These are phyloP conservation scores for Nectriaceae sp. DNA, from an alignment of 2,329 filamentous ascomycete genomes.

Conservation along the genomic window DNA sequence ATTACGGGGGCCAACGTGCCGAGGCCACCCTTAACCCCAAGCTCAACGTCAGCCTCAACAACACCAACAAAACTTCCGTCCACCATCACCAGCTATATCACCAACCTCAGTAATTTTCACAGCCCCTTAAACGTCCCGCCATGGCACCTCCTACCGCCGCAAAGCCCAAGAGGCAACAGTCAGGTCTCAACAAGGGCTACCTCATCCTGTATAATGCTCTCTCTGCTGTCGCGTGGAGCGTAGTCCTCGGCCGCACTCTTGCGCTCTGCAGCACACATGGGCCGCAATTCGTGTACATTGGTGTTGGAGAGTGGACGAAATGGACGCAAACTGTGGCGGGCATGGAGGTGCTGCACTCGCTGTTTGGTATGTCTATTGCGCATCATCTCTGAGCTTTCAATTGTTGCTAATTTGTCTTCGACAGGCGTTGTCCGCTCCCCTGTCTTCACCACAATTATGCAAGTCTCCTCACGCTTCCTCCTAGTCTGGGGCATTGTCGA, in stretches of 20 bases:
- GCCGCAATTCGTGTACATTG: conserved; percentile 60
- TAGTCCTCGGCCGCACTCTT: conserved; percentile 70
- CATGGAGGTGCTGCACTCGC: conserved; percentile 81
- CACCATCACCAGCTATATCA: conserved; percentile 18
- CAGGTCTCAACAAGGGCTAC: conserved; percentile 61
- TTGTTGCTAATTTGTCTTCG: conserved; percentile 5
- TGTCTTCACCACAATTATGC: conserved; percentile 82
- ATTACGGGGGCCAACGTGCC: too few species aligned
- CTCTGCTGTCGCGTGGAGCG: conserved; percentile 76
- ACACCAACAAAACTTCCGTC: neutral
- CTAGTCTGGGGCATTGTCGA: conserved; percentile 86
- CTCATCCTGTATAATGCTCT: conserved; percentile 83
- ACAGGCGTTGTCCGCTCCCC: conserved; percentile 83
- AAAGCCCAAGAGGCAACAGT: conserved; percentile 29
- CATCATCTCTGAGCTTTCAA: neutral
- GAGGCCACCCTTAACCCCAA: too few species aligned
- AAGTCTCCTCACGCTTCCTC: conserved; percentile 83
- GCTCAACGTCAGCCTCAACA: neutral
- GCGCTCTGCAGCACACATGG: conserved; percentile 54
- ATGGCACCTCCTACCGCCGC: conserved; percentile 26
- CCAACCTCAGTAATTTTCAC: neutral
- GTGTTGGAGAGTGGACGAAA: conserved; percentile 67
- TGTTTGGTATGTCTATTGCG: conserved; percentile 60
- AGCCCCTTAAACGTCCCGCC: neutral
- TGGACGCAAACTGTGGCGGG: conserved; percentile 83